These are phyloP conservation scores for Xylaria cubensis DNA, from an alignment of 495 filamentous ascomycete species.

Conservation along the genomic window DNA sequence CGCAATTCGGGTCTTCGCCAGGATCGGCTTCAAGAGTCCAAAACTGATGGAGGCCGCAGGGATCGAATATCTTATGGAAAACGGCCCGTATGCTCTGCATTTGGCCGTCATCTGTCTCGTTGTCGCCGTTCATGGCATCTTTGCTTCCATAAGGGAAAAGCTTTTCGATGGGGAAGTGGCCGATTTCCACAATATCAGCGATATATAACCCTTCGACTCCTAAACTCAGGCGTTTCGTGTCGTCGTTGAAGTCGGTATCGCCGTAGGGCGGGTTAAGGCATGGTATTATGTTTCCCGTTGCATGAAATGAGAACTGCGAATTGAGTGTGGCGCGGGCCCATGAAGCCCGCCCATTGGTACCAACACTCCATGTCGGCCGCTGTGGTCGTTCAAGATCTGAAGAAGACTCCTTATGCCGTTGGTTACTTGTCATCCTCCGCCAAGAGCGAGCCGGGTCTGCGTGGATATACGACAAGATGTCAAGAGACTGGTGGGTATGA, in stretches of 20 bases:
- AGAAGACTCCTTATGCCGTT: neutral
- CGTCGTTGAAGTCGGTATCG: neutral
- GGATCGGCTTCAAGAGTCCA: neutral
- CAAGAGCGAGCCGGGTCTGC: constrained; percentile 1
- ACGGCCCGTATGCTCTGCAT: neutral
- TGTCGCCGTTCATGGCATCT: neutral
- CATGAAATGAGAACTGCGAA: constrained; percentile 5
- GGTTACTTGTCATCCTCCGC: constrained; percentile 4
- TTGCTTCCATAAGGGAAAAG: neutral
- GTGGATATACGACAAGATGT: neutral
- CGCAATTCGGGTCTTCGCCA: neutral
- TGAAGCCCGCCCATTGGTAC: neutral
- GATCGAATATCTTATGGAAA: neutral
- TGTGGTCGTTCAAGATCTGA: neutral
- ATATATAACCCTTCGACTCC: neutral
- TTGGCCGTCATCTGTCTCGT: neutral
- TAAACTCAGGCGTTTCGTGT: neutral
- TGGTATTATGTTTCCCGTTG: neutral
- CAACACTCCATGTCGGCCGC: neutral
- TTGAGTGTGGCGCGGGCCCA: neutral
- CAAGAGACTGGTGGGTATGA: neutral
- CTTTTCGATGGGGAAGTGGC: neutral
- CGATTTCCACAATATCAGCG: neutral
- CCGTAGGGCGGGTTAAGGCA: neutral
- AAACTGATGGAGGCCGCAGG: neutral